These are phyloP conservation scores for Zangia roseola DNA, from an alignment of 768 basidiomycete genomes.

Conservation along the genomic window DNA sequence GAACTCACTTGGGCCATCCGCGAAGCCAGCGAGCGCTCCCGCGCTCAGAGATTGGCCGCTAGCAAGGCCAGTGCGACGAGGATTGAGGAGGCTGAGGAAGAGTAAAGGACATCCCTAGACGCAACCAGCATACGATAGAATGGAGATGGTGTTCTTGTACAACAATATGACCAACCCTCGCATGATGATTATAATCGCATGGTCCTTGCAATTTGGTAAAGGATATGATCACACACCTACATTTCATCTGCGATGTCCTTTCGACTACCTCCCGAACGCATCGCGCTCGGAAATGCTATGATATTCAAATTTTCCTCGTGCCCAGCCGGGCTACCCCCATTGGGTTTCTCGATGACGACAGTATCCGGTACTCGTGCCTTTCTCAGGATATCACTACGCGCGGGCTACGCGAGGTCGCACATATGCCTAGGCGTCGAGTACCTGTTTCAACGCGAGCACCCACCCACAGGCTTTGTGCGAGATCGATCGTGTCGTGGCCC, in stretches of 20 bases:
- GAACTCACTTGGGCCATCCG: constrained; percentile 95
- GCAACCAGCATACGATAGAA: background rate
- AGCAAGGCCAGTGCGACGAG: constrained; percentile 29
- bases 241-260: constrained; percentile 16
- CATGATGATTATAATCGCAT: background rate
- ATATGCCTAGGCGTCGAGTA: constrained; percentile 34
- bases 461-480: constrained; percentile 37
- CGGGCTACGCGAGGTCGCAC: constrained; percentile 27
- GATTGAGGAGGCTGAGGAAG: constrained; percentile 29
- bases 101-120: constrained; percentile 11
- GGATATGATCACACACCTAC: background rate
- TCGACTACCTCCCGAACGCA: constrained; percentile 25
- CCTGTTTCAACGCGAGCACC: too few species aligned
- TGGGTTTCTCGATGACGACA: constrained; percentile 40
- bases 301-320: constrained; percentile 33
- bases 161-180: background rate
- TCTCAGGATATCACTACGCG: constrained; percentile 40
- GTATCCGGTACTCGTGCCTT: too few species aligned
- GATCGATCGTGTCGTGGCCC: too few species aligned
- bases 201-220: background rate
- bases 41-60: constrained; percentile 43
- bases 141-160: background rate
- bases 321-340: constrained; percentile 32
- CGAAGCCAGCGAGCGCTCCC: constrained; percentile 68
- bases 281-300: background rate